phyloP scores from a whole-genome alignment of 257 asterid genomes.

The Rehmannia glutinosa region DNA sequence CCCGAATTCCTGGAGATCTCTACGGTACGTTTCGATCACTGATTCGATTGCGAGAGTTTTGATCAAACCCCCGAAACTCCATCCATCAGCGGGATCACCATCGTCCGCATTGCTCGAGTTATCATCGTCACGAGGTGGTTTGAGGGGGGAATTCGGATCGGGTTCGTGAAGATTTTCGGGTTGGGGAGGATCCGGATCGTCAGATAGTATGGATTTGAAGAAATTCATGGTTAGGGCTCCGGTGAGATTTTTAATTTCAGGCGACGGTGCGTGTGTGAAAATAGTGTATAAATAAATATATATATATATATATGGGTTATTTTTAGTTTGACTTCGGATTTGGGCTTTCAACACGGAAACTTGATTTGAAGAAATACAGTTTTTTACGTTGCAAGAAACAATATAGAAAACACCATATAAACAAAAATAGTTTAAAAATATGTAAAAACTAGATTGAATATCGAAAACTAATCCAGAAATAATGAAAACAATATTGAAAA shows the following conservation, averaged over 20 bases:
- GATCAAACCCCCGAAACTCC: slow-evolving; percentile 75
- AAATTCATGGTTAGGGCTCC: slow-evolving; percentile 48
- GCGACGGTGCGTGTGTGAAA: too few relatives aligned
- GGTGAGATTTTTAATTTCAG: not conserved
- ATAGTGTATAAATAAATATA: too few relatives aligned
- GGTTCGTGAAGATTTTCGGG: slow-evolving; percentile 25
- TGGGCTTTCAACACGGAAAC: too few relatives aligned
- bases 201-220: slow-evolving; percentile 75
- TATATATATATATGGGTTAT: too few relatives aligned
- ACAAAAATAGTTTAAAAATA: too few relatives aligned
- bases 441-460: too few relatives aligned
- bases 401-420: too few relatives aligned
- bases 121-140: slow-evolving; percentile 7
- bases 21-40: slow-evolving; percentile 69
- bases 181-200: slow-evolving; percentile 53
- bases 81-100: slow-evolving; percentile 25
- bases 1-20: slow-evolving; percentile 77
- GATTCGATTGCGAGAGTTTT: slow-evolving; percentile 60
- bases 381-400: too few relatives aligned
- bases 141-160: slow-evolving; percentile 25
- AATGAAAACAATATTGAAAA: too few relatives aligned
- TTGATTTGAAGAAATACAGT: too few relatives aligned
- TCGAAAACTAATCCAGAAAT: too few relatives aligned
- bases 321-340: too few relatives aligned
- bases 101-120: slow-evolving; percentile 19